Percentiles rank a stretch among this genome's conserved stretches.
phyloP scores from a whole-genome alignment of 2,329 filamentous ascomycete genomes.

The Eutypa lata region DNA sequence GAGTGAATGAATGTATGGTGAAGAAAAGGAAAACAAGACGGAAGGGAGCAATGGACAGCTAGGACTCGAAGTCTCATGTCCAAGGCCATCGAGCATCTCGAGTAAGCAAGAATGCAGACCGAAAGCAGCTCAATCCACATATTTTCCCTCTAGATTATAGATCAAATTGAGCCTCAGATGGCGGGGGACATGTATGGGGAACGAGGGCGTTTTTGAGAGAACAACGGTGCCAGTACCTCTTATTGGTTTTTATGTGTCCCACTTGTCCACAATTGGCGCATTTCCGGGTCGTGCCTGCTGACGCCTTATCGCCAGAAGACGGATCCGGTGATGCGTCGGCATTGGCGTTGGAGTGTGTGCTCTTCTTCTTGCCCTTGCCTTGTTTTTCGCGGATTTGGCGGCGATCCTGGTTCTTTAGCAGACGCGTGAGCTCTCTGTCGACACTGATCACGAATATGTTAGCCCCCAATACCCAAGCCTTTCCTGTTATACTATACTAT shows the following conservation, averaged over 20 bases:
- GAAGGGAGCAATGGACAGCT: no score
- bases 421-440: conserved; percentile 72
- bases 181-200: conserved; percentile 11
- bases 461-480: conserved; percentile 40
- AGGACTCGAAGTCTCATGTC: no score
- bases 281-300: conserved; percentile 74
- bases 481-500: neutral
- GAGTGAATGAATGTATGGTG: conserved; percentile 2
- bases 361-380: conserved; percentile 61
- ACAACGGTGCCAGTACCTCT: conserved; percentile 66
- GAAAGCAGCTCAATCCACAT: neutral
- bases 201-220: conserved; percentile 20
- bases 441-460: conserved; percentile 45
- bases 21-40: neutral
- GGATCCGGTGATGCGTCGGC: conserved; percentile 49
- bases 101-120: no score
- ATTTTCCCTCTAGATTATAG: neutral
- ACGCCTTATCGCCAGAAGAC: conserved; percentile 48
- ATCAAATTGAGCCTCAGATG: conserved; percentile 1
- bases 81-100: no score
- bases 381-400: conserved; percentile 87
- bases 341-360: conserved; percentile 18
- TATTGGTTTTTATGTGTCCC: conserved; percentile 98
- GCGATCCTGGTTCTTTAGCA: conserved; percentile 88
- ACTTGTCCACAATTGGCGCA: conserved; percentile 97